A percentile compares a stretch with the other conserved stretches of the same genome.
Conservation (phyloP, 148 eudicot species). For the Camellia japonica region DNA sequence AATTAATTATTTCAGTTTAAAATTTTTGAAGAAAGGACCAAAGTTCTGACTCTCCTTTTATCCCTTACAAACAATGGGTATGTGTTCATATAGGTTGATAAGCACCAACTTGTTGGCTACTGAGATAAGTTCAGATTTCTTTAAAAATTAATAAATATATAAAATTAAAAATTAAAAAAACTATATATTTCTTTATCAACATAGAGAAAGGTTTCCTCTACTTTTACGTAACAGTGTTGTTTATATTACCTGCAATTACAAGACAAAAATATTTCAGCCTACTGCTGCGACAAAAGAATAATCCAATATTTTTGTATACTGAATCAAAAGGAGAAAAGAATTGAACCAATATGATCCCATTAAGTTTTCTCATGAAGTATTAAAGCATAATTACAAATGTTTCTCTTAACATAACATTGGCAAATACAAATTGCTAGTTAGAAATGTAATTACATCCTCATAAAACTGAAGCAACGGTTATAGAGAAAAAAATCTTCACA, state of each 20-base stretch:
- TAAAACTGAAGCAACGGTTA: neutral
- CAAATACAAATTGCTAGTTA: neutral
- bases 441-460: neutral
- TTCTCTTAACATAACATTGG: too few relatives aligned
- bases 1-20: neutral
- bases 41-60: neutral
- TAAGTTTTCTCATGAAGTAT: too few relatives aligned
- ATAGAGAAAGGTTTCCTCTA: neutral
- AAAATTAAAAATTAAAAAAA: neutral
- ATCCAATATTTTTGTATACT: neutral
- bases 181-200: neutral
- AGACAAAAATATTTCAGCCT: neutral
- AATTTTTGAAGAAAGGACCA: neutral
- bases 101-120: neutral
- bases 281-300: neutral
- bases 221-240: neutral
- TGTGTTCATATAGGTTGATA: neutral
- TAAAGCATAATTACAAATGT: neutral
- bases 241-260: neutral
- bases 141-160: neutral
- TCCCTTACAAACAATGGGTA: neutral
- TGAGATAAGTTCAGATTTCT: neutral
- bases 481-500: neutral
- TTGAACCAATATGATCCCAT: too few relatives aligned
- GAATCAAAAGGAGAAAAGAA: too few relatives aligned